These are phyloP conservation scores for Anthracocystis walkeri DNA, from an alignment of 1,284 basidiomycete genomes.

Conservation along the genomic window DNA sequence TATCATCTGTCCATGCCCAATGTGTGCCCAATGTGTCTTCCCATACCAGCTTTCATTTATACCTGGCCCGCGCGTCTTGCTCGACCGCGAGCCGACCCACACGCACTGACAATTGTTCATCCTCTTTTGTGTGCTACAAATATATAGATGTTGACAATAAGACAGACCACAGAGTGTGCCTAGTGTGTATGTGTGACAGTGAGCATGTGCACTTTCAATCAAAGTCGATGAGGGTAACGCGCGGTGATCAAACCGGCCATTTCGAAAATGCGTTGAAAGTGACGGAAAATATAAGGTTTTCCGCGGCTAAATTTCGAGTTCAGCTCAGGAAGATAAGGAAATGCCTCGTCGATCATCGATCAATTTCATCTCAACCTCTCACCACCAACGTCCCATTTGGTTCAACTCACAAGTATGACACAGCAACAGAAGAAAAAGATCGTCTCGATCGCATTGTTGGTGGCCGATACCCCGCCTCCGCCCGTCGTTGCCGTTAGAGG, in stretches of 20 bases:
- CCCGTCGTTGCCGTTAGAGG: constrained; percentile 47
- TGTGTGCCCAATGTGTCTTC: background rate
- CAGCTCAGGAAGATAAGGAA: constrained; percentile 13
- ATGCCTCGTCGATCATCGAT: background rate
- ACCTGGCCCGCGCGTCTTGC: constrained; percentile 21
- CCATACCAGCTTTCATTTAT: constrained; percentile 31
- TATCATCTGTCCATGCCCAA: no score
- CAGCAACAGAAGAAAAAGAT: constrained; percentile 48
- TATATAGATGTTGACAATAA: background rate
- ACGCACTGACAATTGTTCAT: background rate
- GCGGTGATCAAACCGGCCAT: constrained; percentile 14
- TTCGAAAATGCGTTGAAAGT: background rate
- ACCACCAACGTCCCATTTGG: background rate
- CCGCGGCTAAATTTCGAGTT: constrained; percentile 12
- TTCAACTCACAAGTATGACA: constrained; percentile 12
- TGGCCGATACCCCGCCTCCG: constrained; percentile 60
- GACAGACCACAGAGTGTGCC: background rate
- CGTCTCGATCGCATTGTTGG: constrained; percentile 59
- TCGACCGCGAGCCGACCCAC: background rate
- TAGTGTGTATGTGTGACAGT: background rate
- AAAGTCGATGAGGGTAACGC: background rate
- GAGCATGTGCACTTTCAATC: background rate
- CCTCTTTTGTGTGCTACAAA: background rate
- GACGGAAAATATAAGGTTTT: background rate
- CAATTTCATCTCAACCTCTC: background rate